A percentile compares a stretch with the other conserved stretches of the same genome.
Evolutionary conservation across 202 grass and related monocot species (phyloP).

Genomic region (Cymbopogon flexuosus): DNA sequence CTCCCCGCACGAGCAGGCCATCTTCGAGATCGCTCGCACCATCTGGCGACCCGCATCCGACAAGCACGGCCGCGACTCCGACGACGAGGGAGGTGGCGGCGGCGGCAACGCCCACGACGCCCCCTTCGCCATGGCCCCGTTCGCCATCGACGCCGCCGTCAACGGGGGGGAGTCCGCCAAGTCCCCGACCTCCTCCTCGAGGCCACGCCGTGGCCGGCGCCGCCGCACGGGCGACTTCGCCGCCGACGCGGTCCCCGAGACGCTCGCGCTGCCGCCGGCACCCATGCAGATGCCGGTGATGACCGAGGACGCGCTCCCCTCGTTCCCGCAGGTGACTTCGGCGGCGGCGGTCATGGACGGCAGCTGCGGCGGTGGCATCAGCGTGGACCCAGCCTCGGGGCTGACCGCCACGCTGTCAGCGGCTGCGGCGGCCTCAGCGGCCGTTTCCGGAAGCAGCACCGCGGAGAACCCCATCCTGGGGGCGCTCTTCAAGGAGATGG

Average conservation of each 20-base stretch:
- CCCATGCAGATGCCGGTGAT: slow-evolving; percentile 30
- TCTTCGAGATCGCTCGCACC: slow-evolving; percentile 73
- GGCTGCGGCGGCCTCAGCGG: not conserved
- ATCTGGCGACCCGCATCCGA: slow-evolving; percentile 70
- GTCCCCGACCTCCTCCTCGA: slow-evolving; percentile 31
- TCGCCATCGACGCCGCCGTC: not conserved
- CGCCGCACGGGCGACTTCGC: slow-evolving; percentile 33
- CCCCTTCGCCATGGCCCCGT: not conserved
- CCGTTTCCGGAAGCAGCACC: slow-evolving; percentile 16
- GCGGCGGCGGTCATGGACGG: slow-evolving; percentile 14
- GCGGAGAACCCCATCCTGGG: slow-evolving; percentile 51
- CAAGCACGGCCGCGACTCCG: slow-evolving; percentile 50
- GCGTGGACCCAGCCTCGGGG: slow-evolving; percentile 4
- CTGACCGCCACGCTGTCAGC: slow-evolving; percentile 3
- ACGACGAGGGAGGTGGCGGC: slow-evolving; percentile 33
- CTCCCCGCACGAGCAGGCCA: slow-evolving; percentile 69
- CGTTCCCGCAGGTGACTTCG: slow-evolving; percentile 5
- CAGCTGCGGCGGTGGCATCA: not conserved
- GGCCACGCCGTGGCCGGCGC: slow-evolving; percentile 27
- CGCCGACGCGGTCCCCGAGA: slow-evolving; percentile 16
- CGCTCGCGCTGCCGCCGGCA: slow-evolving; percentile 12
- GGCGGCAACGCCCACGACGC: not conserved
- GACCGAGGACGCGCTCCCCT: slow-evolving; percentile 32
- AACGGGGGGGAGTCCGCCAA: slow-evolving; percentile 36
- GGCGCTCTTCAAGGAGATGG: slow-evolving; percentile 79